phyloP scores from a whole-genome alignment of 208 protist species.

The Wallacemonas sp. region DNA sequence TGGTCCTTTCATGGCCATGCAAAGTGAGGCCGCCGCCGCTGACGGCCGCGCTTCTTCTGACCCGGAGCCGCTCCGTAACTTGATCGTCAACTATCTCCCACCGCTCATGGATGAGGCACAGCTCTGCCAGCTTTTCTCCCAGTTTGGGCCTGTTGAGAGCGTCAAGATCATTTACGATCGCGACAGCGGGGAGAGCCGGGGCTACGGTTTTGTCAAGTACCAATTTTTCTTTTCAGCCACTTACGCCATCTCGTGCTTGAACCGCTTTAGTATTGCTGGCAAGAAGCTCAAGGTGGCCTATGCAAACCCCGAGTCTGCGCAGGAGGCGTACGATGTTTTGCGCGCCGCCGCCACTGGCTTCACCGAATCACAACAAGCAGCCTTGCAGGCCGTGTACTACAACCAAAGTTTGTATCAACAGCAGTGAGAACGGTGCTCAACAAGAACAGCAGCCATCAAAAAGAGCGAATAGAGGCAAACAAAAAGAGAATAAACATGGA shows the following conservation, averaged over 20 bases:
- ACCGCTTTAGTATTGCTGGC: constrained; percentile 76
- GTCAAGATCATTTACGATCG: constrained; percentile 91
- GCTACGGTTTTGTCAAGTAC: constrained; percentile 92
- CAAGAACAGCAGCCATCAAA: neutral
- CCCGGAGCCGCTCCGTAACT: constrained; percentile 70
- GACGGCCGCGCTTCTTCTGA: constrained; percentile 28
- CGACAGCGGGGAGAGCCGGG: constrained; percentile 72
- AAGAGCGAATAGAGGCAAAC: neutral
- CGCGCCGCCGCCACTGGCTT: constrained; percentile 47
- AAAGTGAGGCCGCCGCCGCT: neutral
- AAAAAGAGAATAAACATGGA: too few species aligned
- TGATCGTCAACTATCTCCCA: constrained; percentile 90
- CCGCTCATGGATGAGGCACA: constrained; percentile 77
- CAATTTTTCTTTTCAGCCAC: constrained; percentile 78
- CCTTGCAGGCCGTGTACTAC: constrained; percentile 67
- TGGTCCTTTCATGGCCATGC: neutral
- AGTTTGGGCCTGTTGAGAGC: constrained; percentile 85
- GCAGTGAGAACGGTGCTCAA: neutral
- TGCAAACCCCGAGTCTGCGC: constrained; percentile 62
- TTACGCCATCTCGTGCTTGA: constrained; percentile 79
- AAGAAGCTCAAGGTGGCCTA: constrained; percentile 90
- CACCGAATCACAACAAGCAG: constrained; percentile 55
- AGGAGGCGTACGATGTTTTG: constrained; percentile 59
- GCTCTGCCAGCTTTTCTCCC: constrained; percentile 70
- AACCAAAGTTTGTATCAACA: constrained; percentile 58